Evolutionary conservation across 2,329 filamentous ascomycete genomes (phyloP), one percentile per base, ranked within the genome.

Genomic region (Colletotrichum orbiculare): DNA sequence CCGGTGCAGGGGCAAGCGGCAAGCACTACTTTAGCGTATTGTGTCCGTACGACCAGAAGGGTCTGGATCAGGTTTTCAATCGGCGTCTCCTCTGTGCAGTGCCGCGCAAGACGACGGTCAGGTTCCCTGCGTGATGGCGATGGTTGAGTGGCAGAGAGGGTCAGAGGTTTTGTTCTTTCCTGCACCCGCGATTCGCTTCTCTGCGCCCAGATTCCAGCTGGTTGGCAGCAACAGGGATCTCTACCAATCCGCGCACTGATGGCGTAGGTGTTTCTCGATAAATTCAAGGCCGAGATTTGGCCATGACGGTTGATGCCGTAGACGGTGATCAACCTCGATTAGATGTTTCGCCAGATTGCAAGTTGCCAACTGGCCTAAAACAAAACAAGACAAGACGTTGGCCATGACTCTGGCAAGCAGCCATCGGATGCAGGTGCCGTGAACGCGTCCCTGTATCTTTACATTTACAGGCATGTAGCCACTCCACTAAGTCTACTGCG

Each of bases 151-250:
- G 55, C 43, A 34, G 49, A 37, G 25, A 25, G 25, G 4, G 25
- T 25, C 25, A 25, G 25, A 25, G 25, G 25, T 25, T 25, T 25
- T 25, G 25, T 25, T 25, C 25, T 25, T 25, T 25, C 25, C 25
- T 15, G 15, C 43, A 25, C 43, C n/a, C 35, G 25, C 25, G 25
- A 25, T 25, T 25, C 25, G 25, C 25, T 25, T 25, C 25, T 39
- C 38, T 37, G 55, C 49, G 61, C 42, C 38, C 49, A 47, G 49
- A 42, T 49, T 60, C 48, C 49, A 13, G 37, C 54, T 60, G 55
- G 55, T 64, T 60, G 61, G 61, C 17, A 39, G 49, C 33, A 15
- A 49, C 61, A 60, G 49, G 55, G 61, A 49, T n/a, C 17, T 6
- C 7, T 17, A 17, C 43, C 38, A 41, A 17, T 46, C 43, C 43